Conservation (phyloP, 2,329 filamentous ascomycete species). For the Ceratocystis diversiconidia region DNA sequence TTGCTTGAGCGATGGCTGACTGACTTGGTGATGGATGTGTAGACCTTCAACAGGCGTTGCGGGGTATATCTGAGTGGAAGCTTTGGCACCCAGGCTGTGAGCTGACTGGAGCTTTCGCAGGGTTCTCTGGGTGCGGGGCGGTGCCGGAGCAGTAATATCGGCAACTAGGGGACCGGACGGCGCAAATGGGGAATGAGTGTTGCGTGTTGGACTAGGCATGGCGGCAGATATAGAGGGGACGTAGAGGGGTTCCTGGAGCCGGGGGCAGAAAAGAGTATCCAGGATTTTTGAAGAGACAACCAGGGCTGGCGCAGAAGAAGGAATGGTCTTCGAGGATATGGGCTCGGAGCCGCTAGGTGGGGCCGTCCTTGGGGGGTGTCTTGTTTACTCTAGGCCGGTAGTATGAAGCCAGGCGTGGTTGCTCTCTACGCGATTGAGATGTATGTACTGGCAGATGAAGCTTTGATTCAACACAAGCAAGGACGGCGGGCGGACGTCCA, state of each 20-base stretch:
- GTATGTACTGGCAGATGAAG: too few species aligned
- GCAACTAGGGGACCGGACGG: slow-evolving; percentile 20
- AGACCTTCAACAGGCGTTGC: slow-evolving; percentile 23
- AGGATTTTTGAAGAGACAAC: not conserved
- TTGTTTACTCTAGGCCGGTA: not conserved
- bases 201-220: slow-evolving; percentile 11
- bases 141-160: slow-evolving; percentile 41
- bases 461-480: not conserved
- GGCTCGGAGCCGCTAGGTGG: not conserved
- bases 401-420: too few species aligned
- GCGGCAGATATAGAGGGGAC: not conserved
- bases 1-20: slow-evolving; percentile 20
- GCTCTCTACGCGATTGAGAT: too few species aligned
- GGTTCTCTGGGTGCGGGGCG: slow-evolving; percentile 50
- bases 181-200: slow-evolving; percentile 1
- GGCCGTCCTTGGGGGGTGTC: not conserved
- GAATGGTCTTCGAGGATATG: not conserved
- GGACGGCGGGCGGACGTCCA: not conserved
- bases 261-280: not conserved
- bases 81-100: slow-evolving; percentile 49
- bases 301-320: not conserved
- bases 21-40: slow-evolving; percentile 32
- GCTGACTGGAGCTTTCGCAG: slow-evolving; percentile 64
- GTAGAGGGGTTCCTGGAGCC: not conserved
- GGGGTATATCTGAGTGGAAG: slow-evolving; percentile 33